These are phyloP conservation scores for Kwoniella sp. DNA, from an alignment of 768 basidiomycete genomes.

Conservation along the genomic window DNA sequence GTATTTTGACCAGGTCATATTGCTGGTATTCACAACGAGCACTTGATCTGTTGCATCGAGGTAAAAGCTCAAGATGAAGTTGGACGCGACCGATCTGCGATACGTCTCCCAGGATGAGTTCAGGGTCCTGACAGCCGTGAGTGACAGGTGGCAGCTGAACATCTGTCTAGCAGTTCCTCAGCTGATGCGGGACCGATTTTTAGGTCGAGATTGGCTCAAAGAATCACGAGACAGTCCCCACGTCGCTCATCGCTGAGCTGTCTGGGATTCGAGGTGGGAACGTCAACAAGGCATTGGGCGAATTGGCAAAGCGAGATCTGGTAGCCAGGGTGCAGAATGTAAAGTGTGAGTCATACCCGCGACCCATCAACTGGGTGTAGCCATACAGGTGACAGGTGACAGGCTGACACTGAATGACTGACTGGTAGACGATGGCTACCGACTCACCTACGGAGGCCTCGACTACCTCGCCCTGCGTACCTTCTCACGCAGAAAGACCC, in stretches of 20 bases:
- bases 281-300: constrained; percentile 85
- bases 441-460: constrained; percentile 96
- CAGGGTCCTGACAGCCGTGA: constrained; percentile 87
- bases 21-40: too few relatives aligned
- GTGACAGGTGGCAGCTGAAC: constrained; percentile 19
- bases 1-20: too few relatives aligned
- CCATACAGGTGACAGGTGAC: too few relatives aligned
- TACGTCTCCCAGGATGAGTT: constrained; percentile 92
- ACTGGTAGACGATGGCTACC: constrained; percentile 82
- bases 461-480: constrained; percentile 93
- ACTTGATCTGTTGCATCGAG: too few relatives aligned
- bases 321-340: constrained; percentile 84
- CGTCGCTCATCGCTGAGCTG: constrained; percentile 80
- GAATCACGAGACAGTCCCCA: constrained; percentile 94
- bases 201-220: constrained; percentile 97
- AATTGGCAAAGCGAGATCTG: constrained; percentile 83
- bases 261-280: constrained; percentile 89
- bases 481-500: constrained; percentile 69
- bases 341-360: constrained; percentile 64
- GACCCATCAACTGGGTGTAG: not conserved
- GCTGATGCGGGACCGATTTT: not conserved
- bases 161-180: not conserved
- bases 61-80: constrained; percentile 82
- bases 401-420: not conserved
- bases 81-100: constrained; percentile 89